Evolutionary conservation across 2,329 filamentous ascomycete genomes (phyloP).

Genomic region (Corniculantispora saksenae): DNA sequence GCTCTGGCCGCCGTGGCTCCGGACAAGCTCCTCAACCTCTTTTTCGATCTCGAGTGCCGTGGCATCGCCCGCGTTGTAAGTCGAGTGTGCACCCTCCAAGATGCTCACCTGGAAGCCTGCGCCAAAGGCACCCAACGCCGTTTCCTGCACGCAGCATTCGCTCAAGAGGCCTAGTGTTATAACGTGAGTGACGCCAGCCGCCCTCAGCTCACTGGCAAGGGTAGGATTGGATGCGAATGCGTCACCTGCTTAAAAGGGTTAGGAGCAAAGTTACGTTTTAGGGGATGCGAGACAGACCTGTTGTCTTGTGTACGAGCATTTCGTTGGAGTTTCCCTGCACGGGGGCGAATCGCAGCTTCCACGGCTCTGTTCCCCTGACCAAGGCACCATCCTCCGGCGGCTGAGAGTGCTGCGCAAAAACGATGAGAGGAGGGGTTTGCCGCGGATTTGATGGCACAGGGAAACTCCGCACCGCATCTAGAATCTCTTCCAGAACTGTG

Average conservation of each 20-base stretch:
- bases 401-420: constrained; percentile 36
- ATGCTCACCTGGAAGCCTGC: constrained; percentile 32
- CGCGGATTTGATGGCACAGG: neutral
- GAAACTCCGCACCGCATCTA: constrained; percentile 25
- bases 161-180: constrained; percentile 34
- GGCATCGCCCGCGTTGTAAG: constrained; percentile 28
- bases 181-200: constrained; percentile 27
- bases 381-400: constrained; percentile 26
- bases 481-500: constrained; percentile 26
- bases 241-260: constrained; percentile 22
- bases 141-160: constrained; percentile 33
- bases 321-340: constrained; percentile 24
- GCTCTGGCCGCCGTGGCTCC: constrained; percentile 25
- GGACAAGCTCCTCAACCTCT: constrained; percentile 31
- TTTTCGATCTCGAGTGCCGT: constrained; percentile 30
- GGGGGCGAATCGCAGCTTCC: constrained; percentile 33
- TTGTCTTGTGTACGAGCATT: constrained; percentile 30
- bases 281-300: constrained; percentile 23
- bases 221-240: constrained; percentile 34
- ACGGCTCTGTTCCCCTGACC: constrained; percentile 27
- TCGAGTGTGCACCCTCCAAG: constrained; percentile 34
- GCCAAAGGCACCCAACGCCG: constrained; percentile 29
- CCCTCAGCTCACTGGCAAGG: constrained; percentile 28
- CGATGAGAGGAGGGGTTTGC: constrained; percentile 21
- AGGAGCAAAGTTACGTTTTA: too few species aligned